Evolutionary conservation across 306 rosid species (phyloP).

Genomic region (Sicyos baderoa): DNA sequence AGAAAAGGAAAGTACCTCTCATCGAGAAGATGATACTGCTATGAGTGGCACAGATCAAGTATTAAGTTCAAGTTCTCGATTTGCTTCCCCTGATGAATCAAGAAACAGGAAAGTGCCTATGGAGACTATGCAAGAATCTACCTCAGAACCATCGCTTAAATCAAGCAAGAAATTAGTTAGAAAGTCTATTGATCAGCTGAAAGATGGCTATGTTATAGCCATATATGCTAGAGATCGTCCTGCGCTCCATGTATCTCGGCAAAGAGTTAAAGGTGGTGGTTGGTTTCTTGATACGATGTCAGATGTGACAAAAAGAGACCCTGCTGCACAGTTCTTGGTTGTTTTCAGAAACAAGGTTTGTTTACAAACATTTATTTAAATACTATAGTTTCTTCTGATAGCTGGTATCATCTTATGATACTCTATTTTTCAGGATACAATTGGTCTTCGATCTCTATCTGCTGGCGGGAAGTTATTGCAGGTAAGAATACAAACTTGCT

Average conservation of each 20-base stretch:
- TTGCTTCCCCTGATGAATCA: constrained; percentile 63
- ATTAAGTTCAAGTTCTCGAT: constrained; percentile 65
- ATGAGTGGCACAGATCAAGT: constrained; percentile 97
- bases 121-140: constrained; percentile 62
- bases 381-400: constrained; percentile 24
- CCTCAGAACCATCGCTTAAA: constrained; percentile 41
- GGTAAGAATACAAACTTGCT: constrained; percentile 35
- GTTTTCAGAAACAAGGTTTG: constrained; percentile 80
- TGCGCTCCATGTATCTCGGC: constrained; percentile 70
- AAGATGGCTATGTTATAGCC: constrained; percentile 78
- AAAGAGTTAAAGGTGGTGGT: constrained; percentile 90
- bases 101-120: constrained; percentile 73
- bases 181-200: constrained; percentile 63
- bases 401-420: constrained; percentile 27
- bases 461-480: constrained; percentile 96
- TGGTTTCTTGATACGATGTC: constrained; percentile 80
- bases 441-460: constrained; percentile 90
- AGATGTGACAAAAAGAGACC: constrained; percentile 87
- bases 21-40: constrained; percentile 67
- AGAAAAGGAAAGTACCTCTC: constrained; percentile 70
- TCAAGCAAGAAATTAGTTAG: constrained; percentile 53
- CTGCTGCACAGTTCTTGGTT: constrained; percentile 88
- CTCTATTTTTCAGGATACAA: constrained; percentile 58
- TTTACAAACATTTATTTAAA: constrained; percentile 1
- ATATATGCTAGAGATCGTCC: constrained; percentile 63